Evolutionary conservation across 192 early-diverging fungal species (phyloP).

Genomic region (Nowakowskiella sp.): DNA sequence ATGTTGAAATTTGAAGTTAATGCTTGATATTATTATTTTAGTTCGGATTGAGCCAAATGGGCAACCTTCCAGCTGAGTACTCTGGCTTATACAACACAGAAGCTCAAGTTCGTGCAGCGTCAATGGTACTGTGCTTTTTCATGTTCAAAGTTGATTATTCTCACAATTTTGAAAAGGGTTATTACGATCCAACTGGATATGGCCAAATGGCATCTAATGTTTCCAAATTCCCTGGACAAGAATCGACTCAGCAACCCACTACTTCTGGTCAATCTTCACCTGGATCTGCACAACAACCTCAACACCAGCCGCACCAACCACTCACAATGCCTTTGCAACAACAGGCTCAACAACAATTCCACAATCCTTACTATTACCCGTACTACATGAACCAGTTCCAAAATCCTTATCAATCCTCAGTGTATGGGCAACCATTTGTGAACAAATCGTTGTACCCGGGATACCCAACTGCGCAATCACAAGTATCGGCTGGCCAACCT

Average conservation of each 20-base stretch:
- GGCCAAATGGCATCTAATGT: conserved; percentile 7
- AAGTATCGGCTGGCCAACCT: conserved; percentile 17
- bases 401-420: conserved; percentile 64
- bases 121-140: conserved; percentile 11
- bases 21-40: conserved; percentile 9
- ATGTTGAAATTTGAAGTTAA: conserved; percentile 1
- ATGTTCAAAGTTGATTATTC: not conserved
- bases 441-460: conserved; percentile 87
- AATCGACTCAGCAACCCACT: conserved; percentile 14
- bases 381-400: conserved; percentile 78
- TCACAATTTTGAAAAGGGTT: conserved; percentile 5
- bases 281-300: conserved; percentile 28
- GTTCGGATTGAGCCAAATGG: conserved; percentile 34
- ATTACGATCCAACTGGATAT: conserved; percentile 19
- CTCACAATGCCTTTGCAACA: conserved; percentile 34
- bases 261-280: conserved; percentile 23
- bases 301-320: too few relatives aligned
- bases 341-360: conserved; percentile 52
- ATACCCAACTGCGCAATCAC: conserved; percentile 43
- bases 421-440: conserved; percentile 84
- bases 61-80: conserved; percentile 30
- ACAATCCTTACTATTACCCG: conserved; percentile 73
- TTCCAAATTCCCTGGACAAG: conserved; percentile 16
- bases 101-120: conserved; percentile 13
- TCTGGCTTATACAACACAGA: conserved; percentile 21